These are phyloP conservation scores for Piromyces sp. DNA, from an alignment of 192 early-diverging fungal species.

Conservation along the genomic window DNA sequence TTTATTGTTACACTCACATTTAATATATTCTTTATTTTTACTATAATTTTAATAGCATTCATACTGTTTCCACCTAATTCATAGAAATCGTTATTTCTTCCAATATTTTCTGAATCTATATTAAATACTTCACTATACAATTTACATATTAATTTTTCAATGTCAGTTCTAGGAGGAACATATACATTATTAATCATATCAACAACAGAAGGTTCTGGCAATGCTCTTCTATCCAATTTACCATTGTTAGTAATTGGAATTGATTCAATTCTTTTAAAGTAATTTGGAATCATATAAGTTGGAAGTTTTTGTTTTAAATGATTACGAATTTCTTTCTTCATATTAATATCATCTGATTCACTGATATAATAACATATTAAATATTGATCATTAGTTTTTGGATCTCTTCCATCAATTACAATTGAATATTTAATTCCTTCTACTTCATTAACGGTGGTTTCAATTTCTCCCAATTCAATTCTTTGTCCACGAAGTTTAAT, in stretches of 20 bases:
- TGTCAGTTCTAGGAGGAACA: background rate
- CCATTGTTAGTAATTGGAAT: constrained; percentile 11
- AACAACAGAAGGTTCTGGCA: background rate
- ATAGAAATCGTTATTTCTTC: background rate
- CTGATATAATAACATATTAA: background rate
- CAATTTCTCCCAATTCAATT: background rate
- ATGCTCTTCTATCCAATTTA: constrained; percentile 12
- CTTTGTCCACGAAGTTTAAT: background rate
- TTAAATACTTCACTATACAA: background rate
- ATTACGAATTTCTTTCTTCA: background rate
- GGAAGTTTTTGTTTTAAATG: background rate
- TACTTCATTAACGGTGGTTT: background rate
- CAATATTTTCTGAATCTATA: background rate
- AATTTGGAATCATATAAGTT: background rate
- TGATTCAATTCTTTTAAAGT: constrained; percentile 5
- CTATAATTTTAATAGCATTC: background rate
- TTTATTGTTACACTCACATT: background rate
- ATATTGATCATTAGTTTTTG: background rate
- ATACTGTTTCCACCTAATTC: background rate
- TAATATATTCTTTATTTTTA: background rate
- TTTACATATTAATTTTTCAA: background rate
- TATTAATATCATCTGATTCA: background rate
- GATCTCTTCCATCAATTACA: background rate
- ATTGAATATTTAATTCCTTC: background rate
- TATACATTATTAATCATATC: background rate